Evolutionary conservation across 1,284 basidiomycete species (phyloP).

Genomic region (Wolfiporia cocos): DNA sequence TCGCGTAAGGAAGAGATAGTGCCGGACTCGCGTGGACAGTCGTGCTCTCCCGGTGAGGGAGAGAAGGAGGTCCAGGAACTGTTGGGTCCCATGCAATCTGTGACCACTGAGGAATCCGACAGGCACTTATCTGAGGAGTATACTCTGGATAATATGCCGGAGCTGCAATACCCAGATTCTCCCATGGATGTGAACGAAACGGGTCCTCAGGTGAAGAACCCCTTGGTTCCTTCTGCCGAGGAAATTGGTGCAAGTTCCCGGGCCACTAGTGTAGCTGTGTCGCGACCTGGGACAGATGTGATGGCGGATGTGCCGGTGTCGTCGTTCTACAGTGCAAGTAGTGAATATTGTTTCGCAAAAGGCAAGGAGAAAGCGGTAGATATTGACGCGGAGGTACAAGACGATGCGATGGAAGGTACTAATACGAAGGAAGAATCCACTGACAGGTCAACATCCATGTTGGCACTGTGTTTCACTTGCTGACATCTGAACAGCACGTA

Average conservation of each 20-base stretch:
- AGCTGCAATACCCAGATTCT: slow-evolving; percentile 16
- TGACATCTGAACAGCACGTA: slow-evolving; percentile 48
- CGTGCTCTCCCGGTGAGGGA: slow-evolving; percentile 11
- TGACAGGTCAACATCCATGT: too few species aligned
- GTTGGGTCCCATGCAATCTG: slow-evolving; percentile 15
- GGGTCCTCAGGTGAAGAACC: neutral
- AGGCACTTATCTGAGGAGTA: too few species aligned
- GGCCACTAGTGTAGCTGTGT: too few species aligned
- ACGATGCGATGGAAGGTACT: neutral
- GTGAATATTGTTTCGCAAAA: neutral
- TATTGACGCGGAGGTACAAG: neutral
- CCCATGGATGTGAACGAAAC: slow-evolving; percentile 16
- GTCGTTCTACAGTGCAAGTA: slow-evolving; percentile 10
- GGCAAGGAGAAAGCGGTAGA: slow-evolving; percentile 3
- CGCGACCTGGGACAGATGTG: too few species aligned
- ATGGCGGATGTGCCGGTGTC: slow-evolving; percentile 4
- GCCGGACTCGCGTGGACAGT: slow-evolving; percentile 3
- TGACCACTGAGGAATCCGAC: slow-evolving; percentile 13
- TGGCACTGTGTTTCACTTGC: too few species aligned
- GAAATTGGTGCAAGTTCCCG: too few species aligned
- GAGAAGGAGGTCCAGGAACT: slow-evolving; percentile 22
- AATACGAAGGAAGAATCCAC: neutral
- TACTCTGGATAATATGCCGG: neutral
- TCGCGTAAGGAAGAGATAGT: slow-evolving; percentile 15
- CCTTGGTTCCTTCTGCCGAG: too few species aligned